These are phyloP conservation scores for Aphanomyces cochlioides DNA, from an alignment of 352 stramenopile species.

Conservation along the genomic window DNA sequence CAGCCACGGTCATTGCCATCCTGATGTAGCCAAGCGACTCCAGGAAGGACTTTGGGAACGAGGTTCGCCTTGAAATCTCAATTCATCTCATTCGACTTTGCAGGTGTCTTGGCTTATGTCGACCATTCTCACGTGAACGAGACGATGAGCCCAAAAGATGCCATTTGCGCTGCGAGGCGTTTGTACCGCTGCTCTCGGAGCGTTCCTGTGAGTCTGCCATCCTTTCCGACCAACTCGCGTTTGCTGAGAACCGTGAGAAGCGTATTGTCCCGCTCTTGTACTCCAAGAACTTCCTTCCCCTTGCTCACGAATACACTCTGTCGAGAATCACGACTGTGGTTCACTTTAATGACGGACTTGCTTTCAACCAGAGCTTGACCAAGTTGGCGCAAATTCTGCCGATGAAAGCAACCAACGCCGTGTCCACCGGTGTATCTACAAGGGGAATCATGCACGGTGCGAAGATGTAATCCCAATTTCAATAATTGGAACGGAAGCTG, in stretches of 20 bases:
- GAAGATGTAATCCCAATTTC: too few species aligned
- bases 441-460: too few species aligned
- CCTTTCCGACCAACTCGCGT: conserved; percentile 68
- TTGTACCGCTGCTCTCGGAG: conserved; percentile 66
- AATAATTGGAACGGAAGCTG: too few species aligned
- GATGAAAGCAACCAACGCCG: not conserved
- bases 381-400: conserved; percentile 1
- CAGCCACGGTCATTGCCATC: conserved; percentile 63
- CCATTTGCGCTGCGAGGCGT: conserved; percentile 70
- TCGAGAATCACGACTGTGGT: conserved; percentile 8
- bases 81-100: not conserved
- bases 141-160: conserved; percentile 66
- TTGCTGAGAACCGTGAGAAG: conserved; percentile 66
- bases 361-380: not conserved
- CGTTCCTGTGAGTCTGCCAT: conserved; percentile 56
- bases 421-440: too few species aligned
- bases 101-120: conserved; percentile 18
- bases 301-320: conserved; percentile 18
- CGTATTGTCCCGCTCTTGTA: conserved; percentile 17
- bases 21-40: conserved; percentile 41
- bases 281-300: conserved; percentile 13
- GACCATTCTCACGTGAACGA: conserved; percentile 33
- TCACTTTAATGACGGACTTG: conserved; percentile 22
- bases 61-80: conserved; percentile 6
- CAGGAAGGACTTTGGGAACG: not conserved